phyloP scores from a whole-genome alignment of 192 early-diverging fungal species.

The Diversispora epigaea region DNA sequence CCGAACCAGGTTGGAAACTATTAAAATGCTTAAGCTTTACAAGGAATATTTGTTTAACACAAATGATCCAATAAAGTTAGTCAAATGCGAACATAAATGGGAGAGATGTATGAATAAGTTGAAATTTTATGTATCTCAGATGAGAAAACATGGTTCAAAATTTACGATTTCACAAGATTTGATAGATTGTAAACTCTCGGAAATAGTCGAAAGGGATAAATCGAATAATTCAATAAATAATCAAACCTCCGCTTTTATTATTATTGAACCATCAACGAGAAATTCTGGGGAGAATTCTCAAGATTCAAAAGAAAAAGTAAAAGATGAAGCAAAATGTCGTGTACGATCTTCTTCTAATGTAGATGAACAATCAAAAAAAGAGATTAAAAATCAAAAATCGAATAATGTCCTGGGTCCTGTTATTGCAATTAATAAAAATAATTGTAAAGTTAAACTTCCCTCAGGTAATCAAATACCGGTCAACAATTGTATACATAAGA shows the following conservation, averaged over 20 bases:
- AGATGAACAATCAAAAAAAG: no score
- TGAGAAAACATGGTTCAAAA: not conserved
- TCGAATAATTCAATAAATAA: not conserved
- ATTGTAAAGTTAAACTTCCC: no score
- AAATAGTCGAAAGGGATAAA: not conserved
- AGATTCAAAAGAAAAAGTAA: no score
- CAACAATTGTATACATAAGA: no score
- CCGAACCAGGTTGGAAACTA: no score
- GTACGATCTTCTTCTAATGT: no score
- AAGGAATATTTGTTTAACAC: not conserved
- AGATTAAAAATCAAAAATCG: no score
- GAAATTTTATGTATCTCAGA: not conserved
- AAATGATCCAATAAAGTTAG: not conserved
- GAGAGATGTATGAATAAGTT: not conserved
- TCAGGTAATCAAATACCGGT: no score
- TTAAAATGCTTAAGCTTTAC: not conserved
- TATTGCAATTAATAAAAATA: no score
- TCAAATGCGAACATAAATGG: not conserved
- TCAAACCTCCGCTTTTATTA: not conserved
- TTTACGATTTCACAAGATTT: not conserved
- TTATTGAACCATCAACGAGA: not conserved
- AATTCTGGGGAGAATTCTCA: no score
- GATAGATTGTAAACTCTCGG: not conserved
- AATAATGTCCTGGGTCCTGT: no score
- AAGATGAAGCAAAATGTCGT: no score